Percentiles rank a stretch among this genome's conserved stretches.
Conservation (phyloP, 2,329 filamentous ascomycete genomes). For the Penicillium sp. region DNA sequence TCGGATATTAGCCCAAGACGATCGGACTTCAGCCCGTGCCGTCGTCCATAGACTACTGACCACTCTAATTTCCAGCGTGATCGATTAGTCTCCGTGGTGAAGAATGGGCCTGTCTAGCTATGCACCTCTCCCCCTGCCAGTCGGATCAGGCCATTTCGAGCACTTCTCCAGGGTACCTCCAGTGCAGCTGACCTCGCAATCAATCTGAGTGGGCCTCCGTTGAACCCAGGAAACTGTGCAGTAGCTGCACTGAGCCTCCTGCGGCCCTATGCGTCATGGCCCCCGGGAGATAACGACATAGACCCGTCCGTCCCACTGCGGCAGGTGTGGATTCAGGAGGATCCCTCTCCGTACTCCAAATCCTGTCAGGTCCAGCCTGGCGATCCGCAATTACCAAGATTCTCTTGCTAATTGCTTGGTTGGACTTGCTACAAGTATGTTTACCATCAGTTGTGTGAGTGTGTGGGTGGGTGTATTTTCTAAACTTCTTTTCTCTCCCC, state of each 20-base stretch:
- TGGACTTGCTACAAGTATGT: neutral
- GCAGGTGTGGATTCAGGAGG: conserved; percentile 7
- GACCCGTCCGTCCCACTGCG: conserved; percentile 5
- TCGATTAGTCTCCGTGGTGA: neutral
- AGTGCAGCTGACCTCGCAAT: neutral
- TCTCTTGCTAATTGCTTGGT: neutral
- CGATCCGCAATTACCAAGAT: neutral
- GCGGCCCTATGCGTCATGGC: conserved; percentile 12
- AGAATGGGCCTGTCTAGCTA: neutral
- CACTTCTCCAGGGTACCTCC: neutral
- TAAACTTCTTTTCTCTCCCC: neutral
- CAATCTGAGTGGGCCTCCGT: neutral
- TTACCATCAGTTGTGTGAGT: neutral
- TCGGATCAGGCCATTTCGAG: neutral
- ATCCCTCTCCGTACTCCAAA: neutral
- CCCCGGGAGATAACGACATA: conserved; percentile 6
- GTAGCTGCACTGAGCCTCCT: conserved; percentile 7
- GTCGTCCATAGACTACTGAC: neutral
- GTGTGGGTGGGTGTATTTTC: too few species aligned
- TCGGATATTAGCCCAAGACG: conserved; percentile 14
- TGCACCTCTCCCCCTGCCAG: neutral
- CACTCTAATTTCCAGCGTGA: neutral
- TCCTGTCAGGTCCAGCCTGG: conserved; percentile 6
- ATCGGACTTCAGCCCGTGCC: conserved; percentile 23
- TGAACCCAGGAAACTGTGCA: neutral